Conservation (phyloP, 2,329 filamentous ascomycete genomes). For the Arthrobotrys musiformis region DNA sequence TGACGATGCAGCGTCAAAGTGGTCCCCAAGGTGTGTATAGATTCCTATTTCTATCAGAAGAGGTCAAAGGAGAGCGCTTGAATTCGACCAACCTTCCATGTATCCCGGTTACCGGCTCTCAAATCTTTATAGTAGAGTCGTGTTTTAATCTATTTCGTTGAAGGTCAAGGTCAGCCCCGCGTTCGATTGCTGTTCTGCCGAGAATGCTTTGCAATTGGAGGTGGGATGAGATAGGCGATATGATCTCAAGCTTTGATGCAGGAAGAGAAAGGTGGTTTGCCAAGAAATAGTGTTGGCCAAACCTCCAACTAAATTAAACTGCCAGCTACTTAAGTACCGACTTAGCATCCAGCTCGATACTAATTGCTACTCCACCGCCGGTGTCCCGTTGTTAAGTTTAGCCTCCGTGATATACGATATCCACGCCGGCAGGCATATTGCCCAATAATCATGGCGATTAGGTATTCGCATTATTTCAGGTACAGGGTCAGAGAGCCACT, state of each 20-base stretch:
- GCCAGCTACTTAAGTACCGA: no score
- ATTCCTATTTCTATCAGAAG: slow-evolving; percentile 60
- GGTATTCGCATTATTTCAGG: neutral
- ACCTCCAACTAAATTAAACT: neutral
- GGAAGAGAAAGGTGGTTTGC: slow-evolving; percentile 11
- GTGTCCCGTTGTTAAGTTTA: neutral
- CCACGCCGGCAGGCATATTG: neutral
- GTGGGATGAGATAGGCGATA: slow-evolving; percentile 11
- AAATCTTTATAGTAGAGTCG: neutral
- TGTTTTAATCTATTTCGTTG: neutral
- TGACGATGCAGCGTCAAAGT: slow-evolving; percentile 58
- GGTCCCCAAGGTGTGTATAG: slow-evolving; percentile 50
- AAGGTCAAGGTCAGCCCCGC: neutral
- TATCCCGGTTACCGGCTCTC: neutral
- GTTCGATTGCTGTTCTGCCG: neutral
- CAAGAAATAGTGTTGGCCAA: slow-evolving; percentile 10
- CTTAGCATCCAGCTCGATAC: no score
- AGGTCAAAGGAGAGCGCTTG: neutral
- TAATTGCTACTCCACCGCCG: no score
- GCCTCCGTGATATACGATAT: neutral
- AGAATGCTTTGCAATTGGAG: slow-evolving; percentile 3
- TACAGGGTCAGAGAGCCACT: neutral
- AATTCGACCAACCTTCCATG: slow-evolving; percentile 20
- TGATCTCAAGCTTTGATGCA: neutral
- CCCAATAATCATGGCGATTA: slow-evolving; percentile 27